Percentiles rank a stretch among this genome's conserved stretches.
These are phyloP conservation scores for Elaphomyces granulatus DNA, from an alignment of 495 filamentous ascomycete genomes.

Conservation along the genomic window DNA sequence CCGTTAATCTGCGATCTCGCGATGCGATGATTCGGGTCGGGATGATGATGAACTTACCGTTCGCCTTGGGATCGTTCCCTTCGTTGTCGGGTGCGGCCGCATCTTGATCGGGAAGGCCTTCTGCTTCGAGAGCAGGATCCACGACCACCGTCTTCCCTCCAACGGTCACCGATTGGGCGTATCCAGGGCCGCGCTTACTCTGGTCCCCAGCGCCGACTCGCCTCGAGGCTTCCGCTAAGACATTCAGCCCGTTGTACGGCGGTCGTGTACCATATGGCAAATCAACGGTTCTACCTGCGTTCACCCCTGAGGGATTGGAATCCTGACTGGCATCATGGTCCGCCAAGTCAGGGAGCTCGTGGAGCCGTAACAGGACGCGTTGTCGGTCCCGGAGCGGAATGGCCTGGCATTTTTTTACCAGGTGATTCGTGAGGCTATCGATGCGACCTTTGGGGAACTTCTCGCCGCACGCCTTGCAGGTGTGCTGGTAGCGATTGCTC, in stretches of 20 bases:
- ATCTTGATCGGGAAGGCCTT: constrained; percentile 29
- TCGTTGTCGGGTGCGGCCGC: constrained; percentile 14
- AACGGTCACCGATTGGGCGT: constrained; percentile 32
- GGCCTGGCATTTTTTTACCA: constrained; percentile 69
- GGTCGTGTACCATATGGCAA: constrained; percentile 32
- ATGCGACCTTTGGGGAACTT: constrained; percentile 73
- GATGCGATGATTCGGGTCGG: too few relatives aligned
- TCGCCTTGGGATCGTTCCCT: constrained; percentile 18
- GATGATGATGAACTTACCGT: constrained; percentile 16
- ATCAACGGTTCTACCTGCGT: constrained; percentile 23
- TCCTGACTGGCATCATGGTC: too few relatives aligned
- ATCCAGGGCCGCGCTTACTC: constrained; percentile 27
- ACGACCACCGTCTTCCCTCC: constrained; percentile 35
- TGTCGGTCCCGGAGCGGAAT: constrained; percentile 52
- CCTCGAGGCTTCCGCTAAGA: constrained; percentile 69
- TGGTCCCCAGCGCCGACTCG: constrained; percentile 43
- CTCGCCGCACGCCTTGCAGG: constrained; percentile 73
- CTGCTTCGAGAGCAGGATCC: constrained; percentile 33
- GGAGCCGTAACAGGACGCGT: constrained; percentile 46
- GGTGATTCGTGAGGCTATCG: constrained; percentile 61
- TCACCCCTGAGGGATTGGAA: constrained; percentile 23
- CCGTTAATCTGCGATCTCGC: too few relatives aligned
- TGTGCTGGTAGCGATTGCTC: constrained; percentile 77
- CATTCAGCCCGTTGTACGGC: constrained; percentile 61
- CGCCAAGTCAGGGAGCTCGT: constrained; percentile 31